Evolutionary conservation across 768 basidiomycete genomes (phyloP), one percentile per base, ranked within the genome.

Genomic region (Leccinum arenicola): DNA sequence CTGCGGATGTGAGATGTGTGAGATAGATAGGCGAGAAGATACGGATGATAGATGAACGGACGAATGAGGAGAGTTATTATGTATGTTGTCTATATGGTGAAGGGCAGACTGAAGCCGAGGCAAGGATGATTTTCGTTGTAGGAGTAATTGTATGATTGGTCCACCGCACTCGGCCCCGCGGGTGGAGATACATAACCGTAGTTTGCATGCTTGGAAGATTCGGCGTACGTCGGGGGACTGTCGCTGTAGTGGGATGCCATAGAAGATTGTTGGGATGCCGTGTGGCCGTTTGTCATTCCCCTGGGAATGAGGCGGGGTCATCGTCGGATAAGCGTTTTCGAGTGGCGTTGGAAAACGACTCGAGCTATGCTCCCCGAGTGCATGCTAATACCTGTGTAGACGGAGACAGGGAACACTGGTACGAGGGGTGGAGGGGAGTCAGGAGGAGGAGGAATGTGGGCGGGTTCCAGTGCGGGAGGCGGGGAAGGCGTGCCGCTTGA

Each of bases 1-100:
- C 12, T 81, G 80, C 0, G 83, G 82, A 58, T 84, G 81, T 0
- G 82, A 84, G 23, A 85, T 81, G 58, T 84, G 84, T 0, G 84
- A 84, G 25, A 85, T 82, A 6, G 84, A 84, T 45, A 84, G 80
- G 11, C 84, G 80, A 17, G 83, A 84, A 4, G 77, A 71, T 3
- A 77, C 71, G 4, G 80, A 68, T 0, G 75, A 67, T 8, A 70
- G 68, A 55, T 66, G 71, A 1, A 67, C 65, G 3, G 69, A 72
- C 14, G 70, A 59, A 11, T 69, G 75, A 57, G 59, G 77, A 50
- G 72, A 70, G 31, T 69, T 66, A 43, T 70, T 64, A 14, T 73
- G 68, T 21, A 73, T 54, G 21, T 21, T 70, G 51, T 69, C 67
- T 56, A 71, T 58, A n/a, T 75, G 70, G 27, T 70, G 70, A 2